These are phyloP conservation scores for Talaromyces borbonicus DNA, from an alignment of 495 filamentous ascomycete species.

Conservation along the genomic window DNA sequence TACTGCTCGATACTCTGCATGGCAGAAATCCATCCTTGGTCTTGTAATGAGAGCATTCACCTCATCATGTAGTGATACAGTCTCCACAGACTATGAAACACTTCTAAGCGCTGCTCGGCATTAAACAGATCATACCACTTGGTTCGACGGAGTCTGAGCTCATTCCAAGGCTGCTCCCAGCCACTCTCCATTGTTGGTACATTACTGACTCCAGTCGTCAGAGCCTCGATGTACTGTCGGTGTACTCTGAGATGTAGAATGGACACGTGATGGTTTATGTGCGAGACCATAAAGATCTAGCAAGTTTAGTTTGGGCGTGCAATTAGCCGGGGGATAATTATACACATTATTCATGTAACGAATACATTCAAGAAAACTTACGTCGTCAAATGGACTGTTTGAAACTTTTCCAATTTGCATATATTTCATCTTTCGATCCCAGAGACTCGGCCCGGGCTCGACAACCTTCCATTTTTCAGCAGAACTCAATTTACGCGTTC, in stretches of 20 bases:
- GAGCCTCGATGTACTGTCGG: conserved; percentile 45
- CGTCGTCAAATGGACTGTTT: conserved; percentile 43
- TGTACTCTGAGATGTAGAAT: conserved; percentile 69
- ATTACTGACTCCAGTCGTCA: conserved; percentile 29
- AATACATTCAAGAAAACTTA: conserved; percentile 31
- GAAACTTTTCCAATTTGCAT: conserved; percentile 55
- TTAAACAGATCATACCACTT: conserved; percentile 72
- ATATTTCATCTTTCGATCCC: conserved; percentile 73
- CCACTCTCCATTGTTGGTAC: conserved; percentile 27
- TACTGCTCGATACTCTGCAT: too few species aligned
- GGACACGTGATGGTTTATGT: conserved; percentile 72
- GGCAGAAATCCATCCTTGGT: too few species aligned
- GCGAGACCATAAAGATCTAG: conserved; percentile 75
- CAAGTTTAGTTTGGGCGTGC: too few species aligned
- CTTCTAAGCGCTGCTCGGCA: conserved; percentile 55
- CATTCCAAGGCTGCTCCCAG: conserved; percentile 52
- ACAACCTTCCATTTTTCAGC: conserved; percentile 41
- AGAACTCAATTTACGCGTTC: conserved; percentile 25
- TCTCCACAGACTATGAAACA: conserved; percentile 64
- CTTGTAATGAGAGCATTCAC: too few species aligned
- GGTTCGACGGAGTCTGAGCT: conserved; percentile 55
- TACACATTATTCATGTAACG: too few species aligned
- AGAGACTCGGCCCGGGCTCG: conserved; percentile 51
- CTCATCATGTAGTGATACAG: conserved; percentile 66
- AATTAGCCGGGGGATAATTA: too few species aligned